phyloP scores from a whole-genome alignment of 805 yeast genomes.

The Brettanomyces bruxellensis region DNA sequence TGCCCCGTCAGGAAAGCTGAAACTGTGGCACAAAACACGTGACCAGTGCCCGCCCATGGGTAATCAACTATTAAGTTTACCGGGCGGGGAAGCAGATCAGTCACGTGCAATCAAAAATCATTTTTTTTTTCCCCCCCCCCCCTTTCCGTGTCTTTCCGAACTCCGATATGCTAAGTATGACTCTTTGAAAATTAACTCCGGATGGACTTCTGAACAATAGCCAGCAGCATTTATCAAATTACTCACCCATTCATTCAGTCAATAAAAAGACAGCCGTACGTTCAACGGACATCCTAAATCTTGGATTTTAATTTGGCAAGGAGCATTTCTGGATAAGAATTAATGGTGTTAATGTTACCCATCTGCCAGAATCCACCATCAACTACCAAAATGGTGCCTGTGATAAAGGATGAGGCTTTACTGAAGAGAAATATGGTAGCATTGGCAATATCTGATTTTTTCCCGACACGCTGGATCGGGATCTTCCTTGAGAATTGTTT shows the following conservation, averaged over 20 bases:
- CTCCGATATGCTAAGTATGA: too few relatives aligned
- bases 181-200: too few relatives aligned
- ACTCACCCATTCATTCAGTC: not conserved
- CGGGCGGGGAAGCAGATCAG: too few relatives aligned
- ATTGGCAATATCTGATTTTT: conserved; percentile 74
- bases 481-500: conserved; percentile 29
- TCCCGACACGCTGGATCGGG: conserved; percentile 21
- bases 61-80: too few relatives aligned
- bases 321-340: conserved; percentile 32
- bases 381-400: conserved; percentile 72
- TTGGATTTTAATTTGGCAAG: conserved; percentile 19
- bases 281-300: conserved; percentile 7
- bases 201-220: too few relatives aligned
- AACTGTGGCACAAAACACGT: too few relatives aligned
- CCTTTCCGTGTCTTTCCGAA: too few relatives aligned
- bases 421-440: conserved; percentile 80
- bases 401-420: conserved; percentile 68
- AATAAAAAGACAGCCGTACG: conserved; percentile 14
- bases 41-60: too few relatives aligned
- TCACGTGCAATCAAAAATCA: too few relatives aligned
- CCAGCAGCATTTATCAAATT: not conserved
- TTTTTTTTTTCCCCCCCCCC: too few relatives aligned
- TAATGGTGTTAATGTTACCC: conserved; percentile 32
- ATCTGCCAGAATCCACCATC: conserved; percentile 92
- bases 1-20: too few relatives aligned